Evolutionary conservation across 768 basidiomycete genomes (phyloP).

Genomic region (Macrolepiota dolichaula): DNA sequence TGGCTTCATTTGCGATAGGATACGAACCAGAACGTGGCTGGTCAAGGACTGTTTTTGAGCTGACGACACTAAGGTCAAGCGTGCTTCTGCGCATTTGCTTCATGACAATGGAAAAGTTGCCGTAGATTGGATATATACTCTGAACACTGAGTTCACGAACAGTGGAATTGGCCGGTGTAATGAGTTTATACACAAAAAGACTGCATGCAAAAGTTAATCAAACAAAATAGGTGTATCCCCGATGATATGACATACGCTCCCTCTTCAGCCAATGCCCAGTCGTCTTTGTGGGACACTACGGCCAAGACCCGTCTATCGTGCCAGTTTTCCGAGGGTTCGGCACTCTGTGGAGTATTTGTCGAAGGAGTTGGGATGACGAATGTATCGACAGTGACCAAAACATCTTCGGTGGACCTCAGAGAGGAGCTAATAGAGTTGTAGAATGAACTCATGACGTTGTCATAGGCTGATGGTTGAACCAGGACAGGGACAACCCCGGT

Average conservation of each 20-base stretch:
- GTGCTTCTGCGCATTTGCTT: constrained; percentile 47
- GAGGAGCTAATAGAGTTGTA: constrained; percentile 20
- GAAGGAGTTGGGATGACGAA: constrained; percentile 20
- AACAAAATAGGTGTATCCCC: constrained; percentile 10
- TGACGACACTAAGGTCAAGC: constrained; percentile 26
- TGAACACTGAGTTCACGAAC: constrained; percentile 39
- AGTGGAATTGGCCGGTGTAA: constrained; percentile 19
- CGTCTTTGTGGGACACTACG: constrained; percentile 45
- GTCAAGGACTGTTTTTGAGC: constrained; percentile 22
- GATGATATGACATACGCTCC: constrained; percentile 38
- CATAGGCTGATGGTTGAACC: not conserved
- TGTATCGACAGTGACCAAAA: constrained; percentile 41
- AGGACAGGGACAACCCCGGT: not conserved
- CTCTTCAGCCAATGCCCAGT: constrained; percentile 42
- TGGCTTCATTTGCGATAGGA: not conserved
- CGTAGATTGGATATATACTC: constrained; percentile 54
- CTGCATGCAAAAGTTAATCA: constrained; percentile 24
- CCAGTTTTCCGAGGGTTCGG: constrained; percentile 15
- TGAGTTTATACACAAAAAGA: constrained; percentile 46
- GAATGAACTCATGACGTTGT: constrained; percentile 16
- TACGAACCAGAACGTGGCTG: constrained; percentile 40
- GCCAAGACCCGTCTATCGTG: constrained; percentile 39
- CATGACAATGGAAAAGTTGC: constrained; percentile 50
- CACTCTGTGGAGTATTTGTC: constrained; percentile 4
- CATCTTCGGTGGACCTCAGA: constrained; percentile 37